Percentiles rank a stretch among this genome's conserved stretches.
Evolutionary conservation across 164 flowering plant genomes (phyloP).

Genomic region (Echeveria elegans): DNA sequence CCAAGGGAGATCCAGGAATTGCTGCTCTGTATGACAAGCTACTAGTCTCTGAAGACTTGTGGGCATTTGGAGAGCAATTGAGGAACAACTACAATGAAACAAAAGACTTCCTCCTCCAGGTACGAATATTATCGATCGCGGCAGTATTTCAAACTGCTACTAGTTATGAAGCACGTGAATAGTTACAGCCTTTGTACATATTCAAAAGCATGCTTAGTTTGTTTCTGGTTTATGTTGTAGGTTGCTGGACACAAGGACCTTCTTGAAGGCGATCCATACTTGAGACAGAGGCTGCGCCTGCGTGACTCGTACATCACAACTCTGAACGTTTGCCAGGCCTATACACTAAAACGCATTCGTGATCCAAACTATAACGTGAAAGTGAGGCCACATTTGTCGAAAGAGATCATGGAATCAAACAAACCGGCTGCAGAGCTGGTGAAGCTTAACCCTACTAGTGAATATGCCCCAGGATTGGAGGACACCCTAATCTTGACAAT

Average conservation of each 20-base stretch:
- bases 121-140: constrained; percentile 12
- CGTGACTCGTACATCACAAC: constrained; percentile 90
- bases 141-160: too few relatives aligned
- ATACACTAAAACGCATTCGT: constrained; percentile 80
- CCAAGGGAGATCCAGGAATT: constrained; percentile 93
- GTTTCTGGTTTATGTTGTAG: constrained; percentile 23
- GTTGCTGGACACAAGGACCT: constrained; percentile 83
- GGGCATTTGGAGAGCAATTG: constrained; percentile 71
- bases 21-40: constrained; percentile 85
- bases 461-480: constrained; percentile 92
- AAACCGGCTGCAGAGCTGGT: constrained; percentile 81
- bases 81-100: constrained; percentile 70
- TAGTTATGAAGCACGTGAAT: too few relatives aligned
- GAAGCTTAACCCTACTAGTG: constrained; percentile 82
- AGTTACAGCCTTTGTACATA: background rate
- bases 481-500: constrained; percentile 94
- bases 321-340: constrained; percentile 81
- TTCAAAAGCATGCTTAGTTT: background rate
- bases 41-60: constrained; percentile 67
- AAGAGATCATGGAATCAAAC: constrained; percentile 50
- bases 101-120: constrained; percentile 74
- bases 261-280: constrained; percentile 87
- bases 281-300: constrained; percentile 76
- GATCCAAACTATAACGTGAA: constrained; percentile 61
- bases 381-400: constrained; percentile 75